Evolutionary conservation across 352 stramenopile genomes (phyloP), one percentile per base, ranked within the genome.

Genomic region (Phytophthora capsici): DNA sequence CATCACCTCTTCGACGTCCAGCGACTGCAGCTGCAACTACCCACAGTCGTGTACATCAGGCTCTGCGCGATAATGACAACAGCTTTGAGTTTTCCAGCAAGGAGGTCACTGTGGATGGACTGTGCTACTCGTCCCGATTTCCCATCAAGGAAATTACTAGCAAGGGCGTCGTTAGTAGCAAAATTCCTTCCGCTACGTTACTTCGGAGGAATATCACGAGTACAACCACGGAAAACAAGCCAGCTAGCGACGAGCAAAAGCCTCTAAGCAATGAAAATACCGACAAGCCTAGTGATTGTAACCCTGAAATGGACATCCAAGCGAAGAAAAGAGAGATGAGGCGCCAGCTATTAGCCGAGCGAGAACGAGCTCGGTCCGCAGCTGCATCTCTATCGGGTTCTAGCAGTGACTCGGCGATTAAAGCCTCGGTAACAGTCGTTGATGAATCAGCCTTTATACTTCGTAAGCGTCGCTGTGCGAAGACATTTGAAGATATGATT

Each of bases 401-500:
- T 13, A 69, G 43, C 4, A 69, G 51, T 32, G 65, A 73, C 2
- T 56, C 58, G 3, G n/a, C 36, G 4, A 25, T 60, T 10, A 63
- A 62, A 37, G 7, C 43, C 0, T 23, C 61, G n/a, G 45, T 45
- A 20, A 17, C 63, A 50, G 46, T 62, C 13, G 44, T 72, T 1
- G 50, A 74, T 25, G 66, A 78, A 34, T 36, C 56, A 13, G 52
- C 73, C 19, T 78, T 78, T 43, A 55, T 86, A 7, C 63, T 80
- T 20, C 75, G 81, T 10, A 92, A 92, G 54, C 79, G 85, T 1
- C 76, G 82, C 6, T 94, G 85, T 28, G 85, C 85, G 7, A 84
- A 85, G 23, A 92, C 85, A 0, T 94, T 94, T 55, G 83, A 90
- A 54, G 74, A 89, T 17, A 92, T 94, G 82, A 86, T 94, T 38